phyloP scores from a whole-genome alignment of 306 rosid genomes.

The Cucurbita moschata region DNA sequence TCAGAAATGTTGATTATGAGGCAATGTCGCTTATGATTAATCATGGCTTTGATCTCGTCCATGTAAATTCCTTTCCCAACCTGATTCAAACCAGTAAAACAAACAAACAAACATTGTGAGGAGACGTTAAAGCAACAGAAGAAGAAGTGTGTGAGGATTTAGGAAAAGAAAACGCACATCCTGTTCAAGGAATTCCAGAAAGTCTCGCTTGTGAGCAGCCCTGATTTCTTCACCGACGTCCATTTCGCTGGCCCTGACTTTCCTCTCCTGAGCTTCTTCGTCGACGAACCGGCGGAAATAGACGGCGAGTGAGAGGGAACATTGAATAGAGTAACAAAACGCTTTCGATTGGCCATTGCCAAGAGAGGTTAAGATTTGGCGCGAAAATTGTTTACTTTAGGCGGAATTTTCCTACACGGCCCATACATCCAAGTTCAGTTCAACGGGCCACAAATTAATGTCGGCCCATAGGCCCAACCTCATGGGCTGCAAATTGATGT shows the following conservation, averaged over 20 bases:
- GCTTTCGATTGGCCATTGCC: background rate
- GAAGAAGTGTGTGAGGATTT: background rate
- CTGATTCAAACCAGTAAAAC: background rate
- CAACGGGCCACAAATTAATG: background rate
- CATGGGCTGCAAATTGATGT: background rate
- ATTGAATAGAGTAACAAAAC: background rate
- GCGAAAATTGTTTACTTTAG: background rate
- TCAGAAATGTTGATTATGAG: slow-evolving; percentile 83
- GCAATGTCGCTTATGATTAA: slow-evolving; percentile 78
- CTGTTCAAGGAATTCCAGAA: slow-evolving; percentile 69
- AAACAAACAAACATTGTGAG: background rate
- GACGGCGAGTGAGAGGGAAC: slow-evolving; percentile 4
- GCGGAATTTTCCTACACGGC: background rate
- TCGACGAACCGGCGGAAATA: slow-evolving; percentile 14
- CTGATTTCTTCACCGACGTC: slow-evolving; percentile 78
- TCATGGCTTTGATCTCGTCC: slow-evolving; percentile 68
- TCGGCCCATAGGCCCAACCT: background rate
- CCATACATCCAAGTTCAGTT: background rate
- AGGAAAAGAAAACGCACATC: slow-evolving; percentile 28
- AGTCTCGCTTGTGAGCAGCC: slow-evolving; percentile 90
- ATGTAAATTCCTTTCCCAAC: slow-evolving; percentile 54
- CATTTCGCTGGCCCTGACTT: slow-evolving; percentile 22
- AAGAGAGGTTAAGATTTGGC: background rate
- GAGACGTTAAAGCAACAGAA: background rate
- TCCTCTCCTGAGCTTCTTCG: background rate